Percentiles rank a stretch among this genome's conserved stretches.
Evolutionary conservation across 176 grass and related monocot species (phyloP).

Genomic region (Aechmea fasciata): DNA sequence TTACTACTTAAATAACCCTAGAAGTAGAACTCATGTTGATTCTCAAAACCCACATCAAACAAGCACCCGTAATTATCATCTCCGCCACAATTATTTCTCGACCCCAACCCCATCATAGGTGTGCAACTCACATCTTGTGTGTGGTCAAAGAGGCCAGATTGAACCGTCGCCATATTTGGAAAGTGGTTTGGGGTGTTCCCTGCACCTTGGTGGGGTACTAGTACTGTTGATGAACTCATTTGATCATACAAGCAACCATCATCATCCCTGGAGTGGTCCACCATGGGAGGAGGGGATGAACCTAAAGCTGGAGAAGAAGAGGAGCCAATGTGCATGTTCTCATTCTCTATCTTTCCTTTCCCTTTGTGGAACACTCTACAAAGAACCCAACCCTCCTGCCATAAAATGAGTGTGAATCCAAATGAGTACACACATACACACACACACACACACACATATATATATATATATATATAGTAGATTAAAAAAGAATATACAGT

Average conservation of each 20-base stretch:
- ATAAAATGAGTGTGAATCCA: not conserved
- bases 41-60: not conserved
- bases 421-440: not conserved
- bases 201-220: not conserved
- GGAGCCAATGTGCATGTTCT: not conserved
- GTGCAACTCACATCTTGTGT: not conserved
- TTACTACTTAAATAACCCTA: too few species aligned
- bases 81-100: not conserved
- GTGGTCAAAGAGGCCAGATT: not conserved
- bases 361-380: slow-evolving; percentile 17
- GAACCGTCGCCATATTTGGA: slow-evolving; percentile 5
- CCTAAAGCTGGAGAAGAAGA: not conserved
- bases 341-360: slow-evolving; percentile 3
- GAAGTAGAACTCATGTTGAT: not conserved
- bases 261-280: slow-evolving; percentile 11
- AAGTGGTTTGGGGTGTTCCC: slow-evolving; percentile 5
- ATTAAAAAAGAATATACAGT: not conserved
- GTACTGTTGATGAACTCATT: not conserved
- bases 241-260: not conserved
- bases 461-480: too few species aligned
- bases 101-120: not conserved
- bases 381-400: slow-evolving; percentile 24
- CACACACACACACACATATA: too few species aligned
- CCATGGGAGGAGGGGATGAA: not conserved
- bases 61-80: slow-evolving; percentile 1